These are phyloP conservation scores for Rhodotorula sp. DNA, from an alignment of 1,284 basidiomycete genomes.

Conservation along the genomic window DNA sequence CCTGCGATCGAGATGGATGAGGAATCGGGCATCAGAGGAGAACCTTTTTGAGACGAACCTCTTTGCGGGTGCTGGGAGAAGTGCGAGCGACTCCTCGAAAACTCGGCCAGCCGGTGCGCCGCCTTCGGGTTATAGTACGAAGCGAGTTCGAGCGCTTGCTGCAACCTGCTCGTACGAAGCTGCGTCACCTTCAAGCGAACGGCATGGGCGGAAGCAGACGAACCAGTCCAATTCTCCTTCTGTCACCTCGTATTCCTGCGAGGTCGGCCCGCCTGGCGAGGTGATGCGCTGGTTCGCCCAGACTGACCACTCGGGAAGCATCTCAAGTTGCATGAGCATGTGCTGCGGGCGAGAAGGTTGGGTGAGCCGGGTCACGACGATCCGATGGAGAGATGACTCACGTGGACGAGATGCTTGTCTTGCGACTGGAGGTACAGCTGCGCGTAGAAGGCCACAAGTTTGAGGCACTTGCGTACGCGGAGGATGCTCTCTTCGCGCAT, in stretches of 20 bases:
- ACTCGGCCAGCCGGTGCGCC: constrained; percentile 13
- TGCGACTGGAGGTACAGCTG: constrained; percentile 32
- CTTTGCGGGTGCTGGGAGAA: not conserved
- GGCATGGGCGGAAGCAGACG: not conserved
- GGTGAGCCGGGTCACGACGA: not conserved
- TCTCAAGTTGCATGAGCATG: constrained; percentile 34
- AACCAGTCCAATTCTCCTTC: constrained; percentile 36
- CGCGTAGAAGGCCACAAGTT: constrained; percentile 36
- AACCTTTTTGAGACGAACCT: not conserved
- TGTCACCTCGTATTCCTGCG: constrained; percentile 30
- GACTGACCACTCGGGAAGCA: constrained; percentile 24
- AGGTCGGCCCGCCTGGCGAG: constrained; percentile 9
- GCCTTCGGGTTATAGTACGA: constrained; percentile 37
- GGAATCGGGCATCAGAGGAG: not conserved
- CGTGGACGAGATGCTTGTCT: constrained; percentile 39
- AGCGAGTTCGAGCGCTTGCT: constrained; percentile 28
- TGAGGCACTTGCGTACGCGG: constrained; percentile 35
- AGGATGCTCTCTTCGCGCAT: constrained; percentile 31
- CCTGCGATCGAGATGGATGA: not conserved
- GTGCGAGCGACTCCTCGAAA: constrained; percentile 6
- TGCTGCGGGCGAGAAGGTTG: constrained; percentile 14
- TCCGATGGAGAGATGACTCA: constrained; percentile 3
- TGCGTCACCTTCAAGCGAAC: too few relatives aligned
- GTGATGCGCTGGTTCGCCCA: constrained; percentile 27
- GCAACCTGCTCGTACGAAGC: constrained; percentile 13